These are phyloP conservation scores for Hymenoscyphus repandus DNA, from an alignment of 2,329 filamentous ascomycete genomes.

Conservation along the genomic window DNA sequence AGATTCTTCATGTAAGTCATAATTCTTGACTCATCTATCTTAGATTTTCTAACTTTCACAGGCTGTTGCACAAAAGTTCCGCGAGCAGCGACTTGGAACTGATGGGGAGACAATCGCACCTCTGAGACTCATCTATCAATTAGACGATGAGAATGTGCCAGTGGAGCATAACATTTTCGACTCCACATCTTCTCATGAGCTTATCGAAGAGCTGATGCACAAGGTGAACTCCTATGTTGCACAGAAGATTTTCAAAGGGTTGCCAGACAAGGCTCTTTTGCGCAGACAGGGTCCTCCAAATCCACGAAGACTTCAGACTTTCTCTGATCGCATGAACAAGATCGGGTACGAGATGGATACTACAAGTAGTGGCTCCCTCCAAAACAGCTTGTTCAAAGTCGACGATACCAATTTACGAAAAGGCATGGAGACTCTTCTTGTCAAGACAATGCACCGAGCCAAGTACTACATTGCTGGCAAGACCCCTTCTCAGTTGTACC, in stretches of 20 bases:
- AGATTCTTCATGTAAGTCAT: conserved; percentile 64
- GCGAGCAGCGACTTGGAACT: conserved; percentile 78
- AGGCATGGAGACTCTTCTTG: conserved; percentile 92
- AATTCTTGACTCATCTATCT: background rate
- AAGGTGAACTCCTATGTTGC: conserved; percentile 89
- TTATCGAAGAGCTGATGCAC: conserved; percentile 92
- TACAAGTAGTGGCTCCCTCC: conserved; percentile 81
- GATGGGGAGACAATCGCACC: conserved; percentile 75
- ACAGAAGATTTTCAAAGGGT: conserved; percentile 68
- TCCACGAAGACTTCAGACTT: conserved; percentile 79
- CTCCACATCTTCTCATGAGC: conserved; percentile 80
- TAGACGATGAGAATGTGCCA: conserved; percentile 96
- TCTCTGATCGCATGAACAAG: conserved; percentile 87
- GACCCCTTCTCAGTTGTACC: conserved; percentile 68
- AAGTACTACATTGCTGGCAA: conserved; percentile 90
- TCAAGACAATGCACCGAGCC: conserved; percentile 93
- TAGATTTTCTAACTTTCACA: conserved; percentile 34
- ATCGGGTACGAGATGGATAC: conserved; percentile 88
- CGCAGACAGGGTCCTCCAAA: conserved; percentile 84
- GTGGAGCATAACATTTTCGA: conserved; percentile 96
- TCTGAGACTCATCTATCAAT: conserved; percentile 82
- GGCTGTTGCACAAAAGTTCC: conserved; percentile 82
- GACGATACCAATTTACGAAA: conserved; percentile 85
- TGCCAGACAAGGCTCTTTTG: conserved; percentile 89
- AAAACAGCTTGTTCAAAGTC: conserved; percentile 92